These are phyloP conservation scores for Microcyclosporella mali DNA, from an alignment of 2,329 filamentous ascomycete species.

Conservation along the genomic window DNA sequence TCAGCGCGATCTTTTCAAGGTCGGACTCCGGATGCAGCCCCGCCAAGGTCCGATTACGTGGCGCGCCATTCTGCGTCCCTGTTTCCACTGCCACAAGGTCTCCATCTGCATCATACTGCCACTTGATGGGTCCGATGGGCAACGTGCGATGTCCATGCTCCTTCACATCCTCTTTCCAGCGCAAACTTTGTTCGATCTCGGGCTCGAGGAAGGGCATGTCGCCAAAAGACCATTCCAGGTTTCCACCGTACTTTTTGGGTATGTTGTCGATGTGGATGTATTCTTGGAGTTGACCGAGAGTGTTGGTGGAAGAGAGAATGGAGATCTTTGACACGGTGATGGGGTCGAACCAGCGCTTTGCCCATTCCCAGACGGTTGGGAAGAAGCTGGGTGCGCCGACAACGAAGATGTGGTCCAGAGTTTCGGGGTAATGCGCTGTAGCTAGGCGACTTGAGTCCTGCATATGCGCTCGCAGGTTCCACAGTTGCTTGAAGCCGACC, in stretches of 20 bases:
- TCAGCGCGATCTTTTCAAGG: constrained; percentile 22
- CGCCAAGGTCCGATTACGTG: constrained; percentile 35
- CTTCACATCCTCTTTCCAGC: constrained; percentile 34
- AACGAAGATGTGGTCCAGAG: constrained; percentile 77
- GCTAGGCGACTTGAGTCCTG: constrained; percentile 83
- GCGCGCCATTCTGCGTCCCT: constrained; percentile 39
- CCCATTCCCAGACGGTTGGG: constrained; percentile 88
- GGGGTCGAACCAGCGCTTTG: constrained; percentile 87
- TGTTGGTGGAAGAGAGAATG: constrained; percentile 68
- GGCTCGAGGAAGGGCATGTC: constrained; percentile 66
- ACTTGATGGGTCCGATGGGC: constrained; percentile 44
- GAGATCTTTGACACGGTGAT: constrained; percentile 89
- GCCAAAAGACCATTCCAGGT: constrained; percentile 76
- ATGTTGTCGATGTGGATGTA: constrained; percentile 82
- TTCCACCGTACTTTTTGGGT: constrained; percentile 82
- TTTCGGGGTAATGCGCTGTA: constrained; percentile 92
- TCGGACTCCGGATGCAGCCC: constrained; percentile 29
- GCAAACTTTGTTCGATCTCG: constrained; percentile 36
- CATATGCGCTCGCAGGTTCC: constrained; percentile 92
- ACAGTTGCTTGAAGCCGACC: constrained; percentile 87
- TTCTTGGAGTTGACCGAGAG: constrained; percentile 66
- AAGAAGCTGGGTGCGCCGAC: constrained; percentile 89
- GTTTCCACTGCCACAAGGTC: constrained; percentile 42
- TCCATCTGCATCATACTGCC: constrained; percentile 38
- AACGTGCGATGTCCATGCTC: constrained; percentile 36